A percentile compares a stretch with the other conserved stretches of the same genome.
Evolutionary conservation across 768 basidiomycete species (phyloP).

Genomic region (Astraeus odoratus): DNA sequence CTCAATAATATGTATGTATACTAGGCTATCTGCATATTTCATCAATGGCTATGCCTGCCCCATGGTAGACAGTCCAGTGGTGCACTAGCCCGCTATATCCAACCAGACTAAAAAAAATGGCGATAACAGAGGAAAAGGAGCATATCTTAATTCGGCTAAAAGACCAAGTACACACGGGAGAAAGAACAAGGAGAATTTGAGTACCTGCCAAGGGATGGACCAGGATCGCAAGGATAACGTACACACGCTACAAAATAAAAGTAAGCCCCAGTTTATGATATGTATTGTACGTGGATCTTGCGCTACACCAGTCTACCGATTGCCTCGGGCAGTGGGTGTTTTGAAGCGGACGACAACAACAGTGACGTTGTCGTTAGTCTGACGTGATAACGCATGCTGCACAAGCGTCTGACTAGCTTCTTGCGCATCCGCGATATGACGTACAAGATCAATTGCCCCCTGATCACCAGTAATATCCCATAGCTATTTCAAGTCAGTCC

Average conservation of each 20-base stretch:
- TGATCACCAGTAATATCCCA: constrained; percentile 97
- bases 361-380: constrained; percentile 93
- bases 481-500: constrained; percentile 44
- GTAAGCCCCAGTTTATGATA: neutral
- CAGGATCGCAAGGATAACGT: neutral
- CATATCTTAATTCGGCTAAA: neutral
- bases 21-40: no score
- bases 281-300: neutral
- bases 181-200: neutral
- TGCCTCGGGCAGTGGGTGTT: constrained; percentile 11
- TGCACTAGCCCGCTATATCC: no score
- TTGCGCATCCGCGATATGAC: constrained; percentile 68
- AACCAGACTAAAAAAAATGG: neutral
- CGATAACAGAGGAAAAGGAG: neutral
- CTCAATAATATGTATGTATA: no score
- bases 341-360: constrained; percentile 85
- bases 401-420: constrained; percentile 72
- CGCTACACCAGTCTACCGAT: constrained; percentile 6
- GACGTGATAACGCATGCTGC: constrained; percentile 78
- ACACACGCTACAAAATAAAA: constrained; percentile 1
- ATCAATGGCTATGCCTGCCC: no score
- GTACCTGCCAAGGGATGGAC: neutral
- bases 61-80: no score
- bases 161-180: neutral
- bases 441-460: constrained; percentile 80